These are phyloP conservation scores for Arabidopsis hybrid DNA, from an alignment of 441 rosid species.

Conservation along the genomic window DNA sequence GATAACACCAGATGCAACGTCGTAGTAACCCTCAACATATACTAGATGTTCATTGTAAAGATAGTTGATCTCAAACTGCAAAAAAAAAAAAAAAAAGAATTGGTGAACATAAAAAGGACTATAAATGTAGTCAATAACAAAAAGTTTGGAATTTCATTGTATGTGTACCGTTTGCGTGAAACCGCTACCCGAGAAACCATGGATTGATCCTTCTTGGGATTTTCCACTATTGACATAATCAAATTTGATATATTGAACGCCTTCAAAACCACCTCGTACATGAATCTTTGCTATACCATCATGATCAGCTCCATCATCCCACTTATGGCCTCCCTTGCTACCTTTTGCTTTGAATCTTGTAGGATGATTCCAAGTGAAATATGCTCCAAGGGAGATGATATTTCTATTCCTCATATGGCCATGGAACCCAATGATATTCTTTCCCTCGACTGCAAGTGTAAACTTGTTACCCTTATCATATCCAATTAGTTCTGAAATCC, in stretches of 20 bases:
- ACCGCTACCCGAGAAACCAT: slow-evolving; percentile 22
- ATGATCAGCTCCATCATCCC: slow-evolving; percentile 43
- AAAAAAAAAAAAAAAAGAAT: not conserved
- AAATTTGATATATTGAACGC: slow-evolving; percentile 32
- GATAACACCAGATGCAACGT: slow-evolving; percentile 15
- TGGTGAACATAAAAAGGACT: not conserved
- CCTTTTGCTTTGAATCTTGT: slow-evolving; percentile 27
- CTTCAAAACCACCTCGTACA: slow-evolving; percentile 32
- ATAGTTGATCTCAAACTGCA: slow-evolving; percentile 36
- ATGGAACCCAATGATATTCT: slow-evolving; percentile 19
- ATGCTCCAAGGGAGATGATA: slow-evolving; percentile 29
- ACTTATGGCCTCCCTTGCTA: slow-evolving; percentile 12
- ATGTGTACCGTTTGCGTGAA: slow-evolving; percentile 20
- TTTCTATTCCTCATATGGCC: slow-evolving; percentile 8
- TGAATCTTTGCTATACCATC: slow-evolving; percentile 27
- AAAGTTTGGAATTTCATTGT: no score
- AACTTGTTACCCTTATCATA: slow-evolving; percentile 20
- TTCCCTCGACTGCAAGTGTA: not conserved
- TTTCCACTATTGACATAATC: slow-evolving; percentile 26
- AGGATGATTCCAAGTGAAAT: slow-evolving; percentile 9
- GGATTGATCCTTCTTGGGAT: not conserved
- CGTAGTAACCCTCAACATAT: slow-evolving; percentile 26
- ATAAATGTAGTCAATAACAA: not conserved
- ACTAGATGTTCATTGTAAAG: slow-evolving; percentile 22
- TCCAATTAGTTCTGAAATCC: slow-evolving; percentile 19